Conservation (phyloP, 768 basidiomycete species). For the Rhodosporidiobolus sp. region DNA sequence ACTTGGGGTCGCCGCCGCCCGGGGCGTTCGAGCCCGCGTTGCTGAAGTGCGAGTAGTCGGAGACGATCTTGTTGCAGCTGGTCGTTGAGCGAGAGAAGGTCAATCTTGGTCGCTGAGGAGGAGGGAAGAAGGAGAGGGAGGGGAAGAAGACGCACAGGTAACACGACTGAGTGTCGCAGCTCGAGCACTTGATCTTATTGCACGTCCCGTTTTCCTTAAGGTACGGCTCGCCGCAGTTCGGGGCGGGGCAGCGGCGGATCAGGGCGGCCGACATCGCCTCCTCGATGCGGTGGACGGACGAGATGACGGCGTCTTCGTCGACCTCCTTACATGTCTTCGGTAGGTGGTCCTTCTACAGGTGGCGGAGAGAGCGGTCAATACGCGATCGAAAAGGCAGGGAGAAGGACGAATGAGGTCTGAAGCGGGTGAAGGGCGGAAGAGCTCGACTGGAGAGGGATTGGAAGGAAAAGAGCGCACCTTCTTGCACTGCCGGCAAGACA, state of each 20-base stretch:
- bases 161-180: constrained; percentile 47
- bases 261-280: constrained; percentile 52
- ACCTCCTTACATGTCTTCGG: constrained; percentile 50
- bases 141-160: constrained; percentile 45
- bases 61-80: constrained; percentile 38
- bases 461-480: constrained; percentile 28
- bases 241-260: constrained; percentile 47
- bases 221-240: constrained; percentile 47
- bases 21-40: constrained; percentile 30
- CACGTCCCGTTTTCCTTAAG: constrained; percentile 44
- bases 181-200: constrained; percentile 43
- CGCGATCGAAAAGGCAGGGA: too few relatives aligned
- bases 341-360: constrained; percentile 46
- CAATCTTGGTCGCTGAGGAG: background rate
- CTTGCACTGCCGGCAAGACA: constrained; percentile 40
- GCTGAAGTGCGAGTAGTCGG: constrained; percentile 17
- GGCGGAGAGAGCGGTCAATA: background rate
- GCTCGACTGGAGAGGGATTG: too few relatives aligned
- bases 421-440: too few relatives aligned
- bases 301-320: constrained; percentile 47
- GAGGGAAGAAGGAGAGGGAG: background rate
- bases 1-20: background rate
- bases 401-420: too few relatives aligned
- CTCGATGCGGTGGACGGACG: constrained; percentile 47
- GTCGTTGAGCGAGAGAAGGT: too few relatives aligned